Evolutionary conservation across 2,329 filamentous ascomycete genomes (phyloP), one percentile per base, ranked within the genome.

Genomic region (Chaetothyriales sp.): DNA sequence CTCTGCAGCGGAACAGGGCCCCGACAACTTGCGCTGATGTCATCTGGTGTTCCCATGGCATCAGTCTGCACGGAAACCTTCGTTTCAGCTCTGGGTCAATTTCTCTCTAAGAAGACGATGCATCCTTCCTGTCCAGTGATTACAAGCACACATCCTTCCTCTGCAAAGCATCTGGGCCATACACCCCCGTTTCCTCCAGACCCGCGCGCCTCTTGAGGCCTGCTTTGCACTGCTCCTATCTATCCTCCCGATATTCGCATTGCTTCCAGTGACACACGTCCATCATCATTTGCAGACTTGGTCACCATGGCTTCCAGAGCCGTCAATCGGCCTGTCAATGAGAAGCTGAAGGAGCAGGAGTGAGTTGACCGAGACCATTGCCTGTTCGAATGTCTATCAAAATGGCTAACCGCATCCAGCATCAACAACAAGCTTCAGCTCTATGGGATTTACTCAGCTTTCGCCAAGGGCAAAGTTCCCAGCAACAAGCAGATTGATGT

Each of bases 401-500:
- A 25, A 25, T 4, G 7, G 10, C 20, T 65, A 40, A 40, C 33
- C 33, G 2, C 10, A 2, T 9, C 10, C 33, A 80, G 95, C 67
- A 83, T 97, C 70, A 92, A 92, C 70, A 81, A 82, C 67, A 98
- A 98, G 75, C 82, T 98, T 49, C 89, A 95, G 70, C 71, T 97
- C 40, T 98, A 94, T 64, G 92, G 50, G n/a, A 55, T 40, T 29
- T 28, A 22, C 46, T 71, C 67, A 75, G 90, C 89, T 49, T 95
- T 97, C 69, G 77, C 85, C 65, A 79, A 82, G 61, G 89, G 89
- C 73, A 97, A 95, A 69, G 82, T 89, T 46, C 90, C 90, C 57
- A 94, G 89, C 63, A 95, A 95, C 70, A 86, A 90, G 63, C 89
- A 95, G 73, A 94, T 95, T 67, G 92, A 97, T 72, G 77, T 95